Evolutionary conservation across 805 yeast genomes (phyloP).

Genomic region (Starmerella bombicola): DNA sequence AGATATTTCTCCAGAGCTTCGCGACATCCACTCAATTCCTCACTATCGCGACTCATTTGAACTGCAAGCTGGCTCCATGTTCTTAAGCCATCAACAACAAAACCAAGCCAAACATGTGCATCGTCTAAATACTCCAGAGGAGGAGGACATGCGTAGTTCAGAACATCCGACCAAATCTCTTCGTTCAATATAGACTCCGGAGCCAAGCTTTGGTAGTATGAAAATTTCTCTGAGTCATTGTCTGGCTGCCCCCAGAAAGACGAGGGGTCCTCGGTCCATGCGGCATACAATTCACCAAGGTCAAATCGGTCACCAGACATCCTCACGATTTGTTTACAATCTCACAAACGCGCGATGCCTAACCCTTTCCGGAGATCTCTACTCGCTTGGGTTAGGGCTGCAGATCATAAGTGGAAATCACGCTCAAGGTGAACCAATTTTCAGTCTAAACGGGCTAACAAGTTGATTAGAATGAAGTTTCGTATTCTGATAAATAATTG

Average conservation of each 20-base stretch:
- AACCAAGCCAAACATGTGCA: conserved; percentile 14
- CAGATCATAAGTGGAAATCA: too few species aligned
- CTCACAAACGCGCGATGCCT: too few species aligned
- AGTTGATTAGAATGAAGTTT: too few species aligned
- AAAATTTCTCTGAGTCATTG: not conserved
- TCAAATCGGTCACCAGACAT: conserved; percentile 16
- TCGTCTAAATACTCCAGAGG: conserved; percentile 6
- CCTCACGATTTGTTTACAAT: not conserved
- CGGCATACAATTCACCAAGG: conserved; percentile 17
- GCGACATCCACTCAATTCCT: conserved; percentile 9
- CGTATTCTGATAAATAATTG: too few species aligned
- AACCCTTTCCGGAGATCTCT: too few species aligned
- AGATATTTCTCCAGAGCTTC: conserved; percentile 24
- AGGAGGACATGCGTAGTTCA: conserved; percentile 15
- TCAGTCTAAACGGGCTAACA: too few species aligned
- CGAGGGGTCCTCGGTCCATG: conserved; percentile 15
- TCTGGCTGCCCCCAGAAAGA: conserved; percentile 11
- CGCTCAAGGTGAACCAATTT: too few species aligned
- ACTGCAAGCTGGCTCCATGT: conserved; percentile 9
- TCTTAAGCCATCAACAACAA: conserved; percentile 5
- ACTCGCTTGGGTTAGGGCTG: too few species aligned
- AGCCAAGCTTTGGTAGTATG: conserved; percentile 7
- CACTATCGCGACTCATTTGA: conserved; percentile 13
- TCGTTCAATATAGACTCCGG: conserved; percentile 14
- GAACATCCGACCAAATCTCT: conserved; percentile 14